Evolutionary conservation across 805 yeast genomes (phyloP).

Genomic region (Saturnispora gosingensis): DNA sequence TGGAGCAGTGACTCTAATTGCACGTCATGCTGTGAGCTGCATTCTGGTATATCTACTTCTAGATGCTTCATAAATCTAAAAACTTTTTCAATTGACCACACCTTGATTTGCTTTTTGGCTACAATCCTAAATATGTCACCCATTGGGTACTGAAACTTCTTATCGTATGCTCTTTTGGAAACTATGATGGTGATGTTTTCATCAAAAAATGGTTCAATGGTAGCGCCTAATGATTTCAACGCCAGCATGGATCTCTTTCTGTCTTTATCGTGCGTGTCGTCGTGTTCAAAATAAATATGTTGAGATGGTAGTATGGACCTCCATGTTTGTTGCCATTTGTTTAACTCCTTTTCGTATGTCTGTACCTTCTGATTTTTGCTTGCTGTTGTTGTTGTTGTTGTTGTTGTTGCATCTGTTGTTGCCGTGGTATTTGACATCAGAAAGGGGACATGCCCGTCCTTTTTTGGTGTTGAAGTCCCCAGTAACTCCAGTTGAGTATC

Average conservation of each 20-base stretch:
- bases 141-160: conserved; percentile 33
- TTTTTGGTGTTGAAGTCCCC: conserved; percentile 15
- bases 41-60: conserved; percentile 31
- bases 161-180: conserved; percentile 46
- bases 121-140: conserved; percentile 66
- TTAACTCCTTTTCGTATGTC: conserved; percentile 30
- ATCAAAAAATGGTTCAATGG: conserved; percentile 51
- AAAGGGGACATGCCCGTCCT: conserved; percentile 12
- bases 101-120: conserved; percentile 51
- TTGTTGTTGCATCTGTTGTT: not conserved
- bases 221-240: conserved; percentile 41
- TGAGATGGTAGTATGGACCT: conserved; percentile 45
- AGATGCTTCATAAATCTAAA: conserved; percentile 65
- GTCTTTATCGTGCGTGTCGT: conserved; percentile 29
- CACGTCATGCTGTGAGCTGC: conserved; percentile 12
- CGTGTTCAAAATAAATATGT: conserved; percentile 47
- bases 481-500: conserved; percentile 5
- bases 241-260: conserved; percentile 28
- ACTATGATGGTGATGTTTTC: conserved; percentile 67
- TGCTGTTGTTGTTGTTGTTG: conserved; percentile 6
- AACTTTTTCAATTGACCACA: conserved; percentile 85
- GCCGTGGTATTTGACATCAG: conserved; percentile 6
- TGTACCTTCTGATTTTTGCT: not conserved
- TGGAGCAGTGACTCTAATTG: conserved; percentile 54
- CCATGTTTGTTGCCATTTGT: conserved; percentile 55